Percentiles rank a stretch among this genome's conserved stretches.
Evolutionary conservation across 805 yeast genomes (phyloP).

Genomic region (Kazachstania bromeliacearum): DNA sequence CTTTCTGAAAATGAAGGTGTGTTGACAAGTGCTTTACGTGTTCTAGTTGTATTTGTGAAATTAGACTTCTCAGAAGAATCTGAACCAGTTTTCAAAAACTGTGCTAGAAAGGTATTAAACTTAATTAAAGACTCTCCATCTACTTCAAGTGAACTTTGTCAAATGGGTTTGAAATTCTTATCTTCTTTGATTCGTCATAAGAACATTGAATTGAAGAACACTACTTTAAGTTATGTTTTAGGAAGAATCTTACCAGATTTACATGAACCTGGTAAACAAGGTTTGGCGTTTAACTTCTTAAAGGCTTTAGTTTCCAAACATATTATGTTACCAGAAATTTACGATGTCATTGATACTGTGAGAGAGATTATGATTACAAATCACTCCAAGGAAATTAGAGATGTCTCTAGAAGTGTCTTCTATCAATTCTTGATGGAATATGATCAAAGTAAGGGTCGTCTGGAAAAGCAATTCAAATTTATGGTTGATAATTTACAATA

Average conservation of each 20-base stretch:
- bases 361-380: conserved; percentile 83
- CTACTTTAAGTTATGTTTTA: conserved; percentile 65
- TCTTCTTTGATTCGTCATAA: conserved; percentile 65
- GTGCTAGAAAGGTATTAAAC: conserved; percentile 51
- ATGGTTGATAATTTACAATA: conserved; percentile 74
- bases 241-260: conserved; percentile 73
- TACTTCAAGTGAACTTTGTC: conserved; percentile 72
- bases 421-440: conserved; percentile 85
- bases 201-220: conserved; percentile 55
- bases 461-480: conserved; percentile 75
- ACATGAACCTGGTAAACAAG: conserved; percentile 82
- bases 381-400: conserved; percentile 73
- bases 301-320: conserved; percentile 69
- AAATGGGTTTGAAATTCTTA: conserved; percentile 64
- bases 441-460: conserved; percentile 81
- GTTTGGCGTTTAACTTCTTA: conserved; percentile 76
- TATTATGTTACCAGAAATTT: conserved; percentile 75
- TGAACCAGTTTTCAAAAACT: conserved; percentile 41
- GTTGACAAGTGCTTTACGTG: conserved; percentile 54
- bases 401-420: conserved; percentile 72
- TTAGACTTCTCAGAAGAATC: conserved; percentile 49
- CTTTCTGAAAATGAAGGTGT: conserved; percentile 67
- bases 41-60: conserved; percentile 50
- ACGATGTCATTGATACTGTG: conserved; percentile 76
- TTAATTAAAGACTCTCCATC: conserved; percentile 68